Percentiles rank a stretch among this genome's conserved stretches.
phyloP scores from a whole-genome alignment of 164 flowering plant genomes.

The Brasenia schreberi region DNA sequence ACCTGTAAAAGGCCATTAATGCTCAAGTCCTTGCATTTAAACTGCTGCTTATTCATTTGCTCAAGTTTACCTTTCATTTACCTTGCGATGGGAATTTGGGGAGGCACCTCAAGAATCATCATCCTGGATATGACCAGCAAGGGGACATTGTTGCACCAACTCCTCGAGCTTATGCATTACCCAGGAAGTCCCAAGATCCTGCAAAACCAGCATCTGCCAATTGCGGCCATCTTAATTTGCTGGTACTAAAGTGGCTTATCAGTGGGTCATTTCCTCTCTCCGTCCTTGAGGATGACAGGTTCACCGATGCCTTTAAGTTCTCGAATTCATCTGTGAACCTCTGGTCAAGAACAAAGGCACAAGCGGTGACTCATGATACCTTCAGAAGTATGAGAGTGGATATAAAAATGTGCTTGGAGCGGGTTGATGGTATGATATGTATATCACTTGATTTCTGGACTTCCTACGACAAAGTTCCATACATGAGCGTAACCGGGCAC shows the following conservation, averaged over 20 bases:
- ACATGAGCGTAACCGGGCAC: conserved; percentile 77
- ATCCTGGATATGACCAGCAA: conserved; percentile 75
- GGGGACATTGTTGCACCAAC: conserved; percentile 17
- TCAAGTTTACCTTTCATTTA: too few relatives aligned
- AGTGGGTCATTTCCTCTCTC: conserved; percentile 65
- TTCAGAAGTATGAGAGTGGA: conserved; percentile 76
- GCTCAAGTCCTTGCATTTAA: too few relatives aligned
- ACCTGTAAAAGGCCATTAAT: too few relatives aligned
- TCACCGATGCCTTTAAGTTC: conserved; percentile 63
- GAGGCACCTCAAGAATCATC: conserved; percentile 84
- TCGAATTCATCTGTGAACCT: conserved; percentile 53
- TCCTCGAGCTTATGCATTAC: conserved; percentile 16
- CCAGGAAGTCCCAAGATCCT: conserved; percentile 50
- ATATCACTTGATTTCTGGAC: conserved; percentile 82
- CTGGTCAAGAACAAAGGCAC: conserved; percentile 59
- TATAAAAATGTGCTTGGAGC: conserved; percentile 42
- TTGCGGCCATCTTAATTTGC: conserved; percentile 86
- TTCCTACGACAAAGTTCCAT: conserved; percentile 63
- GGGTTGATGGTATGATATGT: conserved; percentile 57
- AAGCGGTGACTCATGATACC: conserved; percentile 48
- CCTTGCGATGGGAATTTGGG: conserved; percentile 76
- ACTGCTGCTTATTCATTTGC: too few relatives aligned
- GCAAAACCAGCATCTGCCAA: conserved; percentile 41
- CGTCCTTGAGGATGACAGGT: conserved; percentile 61
- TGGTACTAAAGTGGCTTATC: conserved; percentile 76